Evolutionary conservation across 495 filamentous ascomycete genomes (phyloP), one percentile per base, ranked within the genome.

Genomic region (Rhypophila decipiens): DNA sequence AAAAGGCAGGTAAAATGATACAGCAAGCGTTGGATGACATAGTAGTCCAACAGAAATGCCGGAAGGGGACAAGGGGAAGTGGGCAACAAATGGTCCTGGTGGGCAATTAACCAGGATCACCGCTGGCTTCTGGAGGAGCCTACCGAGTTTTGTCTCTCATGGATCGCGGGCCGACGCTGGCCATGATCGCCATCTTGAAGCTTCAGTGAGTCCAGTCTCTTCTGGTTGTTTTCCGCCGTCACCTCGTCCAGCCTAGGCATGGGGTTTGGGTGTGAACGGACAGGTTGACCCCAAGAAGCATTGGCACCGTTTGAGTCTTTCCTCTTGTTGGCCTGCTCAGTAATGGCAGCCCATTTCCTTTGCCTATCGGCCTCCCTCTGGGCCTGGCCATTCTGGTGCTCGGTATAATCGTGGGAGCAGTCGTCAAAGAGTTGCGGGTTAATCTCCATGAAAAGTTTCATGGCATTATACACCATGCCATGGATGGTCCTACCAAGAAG

Each of bases 401-500:
- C 93, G n/a, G 89, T 91, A 63, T 97, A 99, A 49, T 96, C 89
- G 57, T 95, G 89, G 5, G 91, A 95, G 69, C 93, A 99, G 58
- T 97, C 93, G 54, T 99, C 93, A 61, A 99, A 99, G 20, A 99
- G 83, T 59, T 95, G 88, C 13, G 93, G 93, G 57, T 99, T 97
- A 58, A 99, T 96, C 66, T 99, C 93, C 93, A 99, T 99, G 68
- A 99, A 99, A 37, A 99, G 83, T 63, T 99, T 99, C 93, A 99
- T 99, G 39, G 93, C 93, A 60, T 97, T 99, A 63, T 97, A 99
- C 15, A 99, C 93, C 94, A 99, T 97, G 59, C 94, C 93, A 58
- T 99, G 94, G 53, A 99, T 99, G 10, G 93, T 99, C 53, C 93
- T 98, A 43, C 20, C 5, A 12, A 10, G 10, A 4, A 3, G 44